Base-by-base conservation (phyloP, 352 stramenopile species). In the Heterotrichella gracilis region DNA sequence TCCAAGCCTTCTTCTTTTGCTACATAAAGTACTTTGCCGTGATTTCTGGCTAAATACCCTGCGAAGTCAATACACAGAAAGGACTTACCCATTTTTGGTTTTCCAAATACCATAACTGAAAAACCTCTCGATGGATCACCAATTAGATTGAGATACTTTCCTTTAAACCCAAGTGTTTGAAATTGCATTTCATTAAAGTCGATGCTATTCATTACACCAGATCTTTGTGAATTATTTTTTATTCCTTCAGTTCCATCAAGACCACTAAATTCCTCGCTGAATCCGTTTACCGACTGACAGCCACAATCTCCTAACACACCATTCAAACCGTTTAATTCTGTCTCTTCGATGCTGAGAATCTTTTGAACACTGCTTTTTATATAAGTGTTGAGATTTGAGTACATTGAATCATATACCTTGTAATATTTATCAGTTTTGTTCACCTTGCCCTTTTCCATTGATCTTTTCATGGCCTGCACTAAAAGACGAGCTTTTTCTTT, bases 121-220 rank as follows among this genome's bases (percentile, higher is more conserved):
- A n/a, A 17, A 53, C 9, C 9, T 53, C n/a, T 53, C 9, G 9
- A 53, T 9, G 32, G 9, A 17, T 53, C 32, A n/a, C 32, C 32
- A 53, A 53, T 53, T 53, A 53, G n/a, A 53, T 53, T 9, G n/a
- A 53, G 32, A 53, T 53, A 53, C 9, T n/a, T n/a, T 53, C 32
- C 32, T 9, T 9, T 53, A 9, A 53, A 53, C 9, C 32, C 32
- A 53, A 53, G 32, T n/a, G 32, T 53, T 17, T 53, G 9, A n/a
- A 53, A 53, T 53, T 53, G 32, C 32, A 53, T 53, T 53, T 53
- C 32, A n/a, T n/a, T n/a, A n/a, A n/a, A n/a, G n/a, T n/a, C n/a
- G n/a, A n/a, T n/a, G n/a, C n/a, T n/a, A n/a, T n/a, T n/a, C n/a
- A n/a, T n/a, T n/a, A n/a, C n/a, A n/a, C n/a, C n/a, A n/a, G n/a